These are phyloP conservation scores for Carex cristatella DNA, from an alignment of 176 grass and related monocot genomes.

Conservation along the genomic window DNA sequence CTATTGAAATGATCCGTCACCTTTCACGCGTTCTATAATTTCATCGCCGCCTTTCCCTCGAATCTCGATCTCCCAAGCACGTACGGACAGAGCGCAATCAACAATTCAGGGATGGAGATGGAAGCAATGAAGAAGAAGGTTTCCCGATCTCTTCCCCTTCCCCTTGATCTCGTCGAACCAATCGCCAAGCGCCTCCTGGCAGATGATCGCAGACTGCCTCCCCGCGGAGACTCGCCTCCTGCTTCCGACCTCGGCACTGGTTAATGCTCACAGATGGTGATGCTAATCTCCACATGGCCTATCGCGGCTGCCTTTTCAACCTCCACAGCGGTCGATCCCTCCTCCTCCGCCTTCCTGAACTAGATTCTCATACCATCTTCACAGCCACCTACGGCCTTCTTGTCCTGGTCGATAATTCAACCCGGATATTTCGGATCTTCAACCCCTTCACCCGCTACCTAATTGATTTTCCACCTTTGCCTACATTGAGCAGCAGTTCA, in stretches of 20 bases:
- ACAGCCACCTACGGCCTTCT: neutral
- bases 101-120: too few species aligned
- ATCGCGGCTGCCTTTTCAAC: neutral
- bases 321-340: neutral
- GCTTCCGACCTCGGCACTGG: neutral
- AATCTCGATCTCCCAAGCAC: too few species aligned
- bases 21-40: too few species aligned
- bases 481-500: neutral
- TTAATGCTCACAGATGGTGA: neutral
- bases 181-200: neutral
- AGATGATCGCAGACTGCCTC: neutral
- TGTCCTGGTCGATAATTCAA: conserved; percentile 12
- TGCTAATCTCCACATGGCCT: neutral
- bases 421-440: conserved; percentile 8
- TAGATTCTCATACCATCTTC: neutral
- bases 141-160: neutral
- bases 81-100: too few species aligned
- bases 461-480: conserved; percentile 18
- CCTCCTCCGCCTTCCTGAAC: neutral
- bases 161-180: neutral
- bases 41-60: too few species aligned
- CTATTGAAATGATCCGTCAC: too few species aligned
- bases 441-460: conserved; percentile 26
- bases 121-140: neutral
- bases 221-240: neutral